Conservation (phyloP, 169 alveolate genomes). For the Cryptosporidium meleagridis region DNA sequence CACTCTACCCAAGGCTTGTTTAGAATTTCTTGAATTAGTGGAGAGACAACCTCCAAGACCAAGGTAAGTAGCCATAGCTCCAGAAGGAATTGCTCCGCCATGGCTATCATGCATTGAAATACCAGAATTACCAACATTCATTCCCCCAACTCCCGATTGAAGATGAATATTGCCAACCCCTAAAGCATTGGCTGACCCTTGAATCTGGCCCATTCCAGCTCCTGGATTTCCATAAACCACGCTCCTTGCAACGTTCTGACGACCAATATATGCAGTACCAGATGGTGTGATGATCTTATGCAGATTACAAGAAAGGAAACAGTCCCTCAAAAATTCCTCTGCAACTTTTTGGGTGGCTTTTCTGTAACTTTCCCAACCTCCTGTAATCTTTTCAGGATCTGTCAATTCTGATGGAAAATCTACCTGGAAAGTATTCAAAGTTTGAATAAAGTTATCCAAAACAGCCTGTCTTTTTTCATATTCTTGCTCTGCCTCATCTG, state of each 20-base stretch:
- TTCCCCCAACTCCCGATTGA: background rate
- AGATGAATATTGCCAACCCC: background rate
- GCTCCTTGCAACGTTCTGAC: conserved; percentile 71
- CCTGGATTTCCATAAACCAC: conserved; percentile 25
- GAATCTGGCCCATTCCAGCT: background rate
- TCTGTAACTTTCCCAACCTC: conserved; percentile 74
- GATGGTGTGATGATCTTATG: conserved; percentile 68
- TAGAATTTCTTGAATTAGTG: background rate
- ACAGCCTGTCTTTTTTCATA: conserved; percentile 53
- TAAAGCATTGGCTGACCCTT: background rate
- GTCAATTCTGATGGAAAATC: conserved; percentile 43
- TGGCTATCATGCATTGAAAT: background rate
- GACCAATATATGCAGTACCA: conserved; percentile 73
- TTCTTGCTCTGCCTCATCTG: conserved; percentile 68
- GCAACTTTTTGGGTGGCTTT: conserved; percentile 64
- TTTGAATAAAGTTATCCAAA: conserved; percentile 44
- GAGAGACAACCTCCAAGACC: background rate
- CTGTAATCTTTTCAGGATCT: conserved; percentile 34
- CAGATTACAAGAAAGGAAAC: conserved; percentile 47
- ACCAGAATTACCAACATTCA: background rate
- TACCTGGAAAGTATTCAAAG: conserved; percentile 41
- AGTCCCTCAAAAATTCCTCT: conserved; percentile 51
- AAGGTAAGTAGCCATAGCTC: background rate
- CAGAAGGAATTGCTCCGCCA: conserved; percentile 1
- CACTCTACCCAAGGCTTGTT: background rate